Evolutionary conservation across 768 basidiomycete species (phyloP), one percentile per base, ranked within the genome.

Genomic region (Leucocoprinus leucothites): DNA sequence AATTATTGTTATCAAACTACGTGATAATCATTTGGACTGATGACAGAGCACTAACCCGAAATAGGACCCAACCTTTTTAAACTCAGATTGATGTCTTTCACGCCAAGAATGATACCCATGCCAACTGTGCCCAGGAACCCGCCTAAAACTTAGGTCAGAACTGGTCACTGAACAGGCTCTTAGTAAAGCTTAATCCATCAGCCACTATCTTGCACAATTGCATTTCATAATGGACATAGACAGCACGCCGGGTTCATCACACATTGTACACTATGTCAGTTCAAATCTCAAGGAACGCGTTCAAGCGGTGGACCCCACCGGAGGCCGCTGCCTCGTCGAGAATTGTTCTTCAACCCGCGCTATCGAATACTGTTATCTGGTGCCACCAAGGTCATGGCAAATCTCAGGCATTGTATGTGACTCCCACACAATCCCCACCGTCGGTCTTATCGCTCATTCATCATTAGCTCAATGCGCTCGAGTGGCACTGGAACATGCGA

Each of bases 401-500:
- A 40, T 22, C 3, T 35, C n/a, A n/a, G n/a, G n/a, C 24, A 47
- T 48, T 3, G 54, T 56, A 38, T 22, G 51, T 35, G 24, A 18
- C 18, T 53, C 40, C 22, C 22, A 44, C 42, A n/a, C 42, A 18
- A 45, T 25, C 46, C 18, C 43, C 43, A 45, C 43, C 18, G 7
- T 56, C 24, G 13, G 44, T n/a, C 45, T 16, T 28, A 26, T 48
- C 36, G 18, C 40, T 25, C 14, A 26, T 54, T 47, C 28, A 46
- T 46, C 18, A 42, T 43, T 40, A 56, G 54, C 28, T 56, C 18
- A 31, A 40, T 21, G 2, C 34, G 28, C 47, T 56, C 4, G 40
- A 57, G 41, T 57, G 51, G 51, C 6, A 24, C 31, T 57, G 57
- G 57, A 41, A 45, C 42, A 46, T 57, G 57, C 50, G 26, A 26